Evolutionary conservation across 257 asterid genomes (phyloP), one percentile per base, ranked within the genome.

Genomic region (Ajuga chamaepitys): DNA sequence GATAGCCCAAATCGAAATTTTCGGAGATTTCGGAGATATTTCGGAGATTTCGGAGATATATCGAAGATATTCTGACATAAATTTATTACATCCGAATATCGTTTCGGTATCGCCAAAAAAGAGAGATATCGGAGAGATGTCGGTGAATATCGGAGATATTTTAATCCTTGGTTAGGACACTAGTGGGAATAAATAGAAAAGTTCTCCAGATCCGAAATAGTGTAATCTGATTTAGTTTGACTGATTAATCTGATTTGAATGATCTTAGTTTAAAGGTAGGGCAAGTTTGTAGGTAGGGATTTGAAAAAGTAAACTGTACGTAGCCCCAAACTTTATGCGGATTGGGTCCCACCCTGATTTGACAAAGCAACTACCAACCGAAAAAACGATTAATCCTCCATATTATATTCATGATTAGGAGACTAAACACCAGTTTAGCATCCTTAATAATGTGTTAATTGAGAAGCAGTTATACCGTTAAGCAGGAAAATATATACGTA

Each of bases 311-410:
- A 62, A 21, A 25, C 38, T 3, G 7, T 28, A 28, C 10, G 16
- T 65, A 50, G 66, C 53, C 22, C 69, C 73, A 9, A 25, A 24
- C 17, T 57, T 62, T 58, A 21, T 34, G 69, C 38, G 40, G 14
- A 37, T 50, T 50, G 17, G 67, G 69, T 50, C 62, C 70, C 24
- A 22, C 18, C 53, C 66, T 34, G 12, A 28, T 48, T 44, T 22
- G 1, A 25, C 13, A 17, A 62, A 67, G 57, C 60, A 68, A 77
- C 78, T 48, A 58, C 70, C 73, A 68, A 72, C 82, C 12, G 75
- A 58, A 63, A 76, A 76, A 71, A 48, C 24, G 64, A 34, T 47
- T 59, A n/a, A n/a, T 59, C 32, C 18, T 28, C 24, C 10, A 22
- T 66, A 22, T 40, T 51, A 18, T 58, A 30, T 18, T 28, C 45